These are phyloP conservation scores for Bipolaris cookei DNA, from an alignment of 2,329 filamentous ascomycete genomes.

Conservation along the genomic window DNA sequence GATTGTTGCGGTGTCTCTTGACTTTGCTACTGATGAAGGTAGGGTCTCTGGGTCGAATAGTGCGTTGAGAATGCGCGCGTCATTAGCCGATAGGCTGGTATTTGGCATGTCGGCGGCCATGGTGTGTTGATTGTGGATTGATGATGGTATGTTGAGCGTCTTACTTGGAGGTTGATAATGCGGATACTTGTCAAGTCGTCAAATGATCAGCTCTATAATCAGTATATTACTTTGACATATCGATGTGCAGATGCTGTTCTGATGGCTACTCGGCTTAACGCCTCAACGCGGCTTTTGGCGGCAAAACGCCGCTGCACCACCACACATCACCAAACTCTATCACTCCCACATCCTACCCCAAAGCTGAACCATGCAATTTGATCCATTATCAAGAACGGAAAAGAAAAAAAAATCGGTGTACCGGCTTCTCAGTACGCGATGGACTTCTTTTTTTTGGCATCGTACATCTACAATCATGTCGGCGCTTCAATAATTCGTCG, in stretches of 20 bases:
- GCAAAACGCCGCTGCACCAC: constrained; percentile 6
- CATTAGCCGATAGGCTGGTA: constrained; percentile 52
- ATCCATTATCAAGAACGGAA: neutral
- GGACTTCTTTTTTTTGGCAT: neutral
- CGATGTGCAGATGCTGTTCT: neutral
- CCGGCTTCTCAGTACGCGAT: neutral
- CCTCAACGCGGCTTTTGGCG: constrained; percentile 10
- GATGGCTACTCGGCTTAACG: constrained; percentile 10
- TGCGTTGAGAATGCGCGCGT: constrained; percentile 47
- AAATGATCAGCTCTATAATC: neutral
- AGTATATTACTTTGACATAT: neutral
- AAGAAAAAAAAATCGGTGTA: neutral
- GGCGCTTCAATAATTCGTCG: constrained; percentile 6
- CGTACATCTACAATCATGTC: neutral
- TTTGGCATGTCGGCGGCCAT: constrained; percentile 51
- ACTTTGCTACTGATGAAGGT: constrained; percentile 58
- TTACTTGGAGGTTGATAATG: neutral
- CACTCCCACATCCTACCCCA: neutral
- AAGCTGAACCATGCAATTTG: neutral
- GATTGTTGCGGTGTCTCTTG: constrained; percentile 54
- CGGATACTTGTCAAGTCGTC: neutral
- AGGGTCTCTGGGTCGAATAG: constrained; percentile 52
- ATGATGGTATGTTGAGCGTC: neutral
- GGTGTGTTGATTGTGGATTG: neutral
- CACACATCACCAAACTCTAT: neutral